Percentiles rank a stretch among this genome's conserved stretches.
phyloP scores from a whole-genome alignment of 805 yeast genomes.

The Metahyphopichia silvanorum region DNA sequence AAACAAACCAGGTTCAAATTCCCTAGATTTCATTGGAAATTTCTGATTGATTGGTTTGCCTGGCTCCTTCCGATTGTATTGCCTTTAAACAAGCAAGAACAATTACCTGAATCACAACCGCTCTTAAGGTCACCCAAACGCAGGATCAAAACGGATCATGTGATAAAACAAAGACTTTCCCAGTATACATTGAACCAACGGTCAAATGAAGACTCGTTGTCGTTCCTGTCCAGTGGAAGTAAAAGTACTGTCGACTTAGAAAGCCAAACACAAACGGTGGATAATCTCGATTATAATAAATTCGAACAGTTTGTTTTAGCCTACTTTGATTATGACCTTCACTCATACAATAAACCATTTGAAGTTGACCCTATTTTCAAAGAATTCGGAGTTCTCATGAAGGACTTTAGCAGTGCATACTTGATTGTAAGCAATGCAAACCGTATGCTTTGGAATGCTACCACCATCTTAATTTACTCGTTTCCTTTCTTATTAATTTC shows the following conservation, averaged over 20 bases:
- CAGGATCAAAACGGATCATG: slow-evolving; percentile 7
- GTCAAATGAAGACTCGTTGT: background rate
- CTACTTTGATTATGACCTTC: slow-evolving; percentile 20
- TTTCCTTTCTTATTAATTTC: slow-evolving; percentile 5
- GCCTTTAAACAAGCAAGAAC: slow-evolving; percentile 5
- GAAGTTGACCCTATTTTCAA: slow-evolving; percentile 23
- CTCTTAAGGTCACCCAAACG: slow-evolving; percentile 1
- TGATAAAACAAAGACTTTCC: slow-evolving; percentile 15
- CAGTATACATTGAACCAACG: slow-evolving; percentile 14
- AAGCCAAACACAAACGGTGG: slow-evolving; percentile 1
- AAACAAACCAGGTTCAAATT: background rate
- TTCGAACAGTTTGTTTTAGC: slow-evolving; percentile 13
- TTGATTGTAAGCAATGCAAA: slow-evolving; percentile 8
- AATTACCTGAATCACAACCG: slow-evolving; percentile 7
- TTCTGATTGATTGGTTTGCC: slow-evolving; percentile 14
- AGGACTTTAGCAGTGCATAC: slow-evolving; percentile 9
- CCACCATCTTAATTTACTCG: slow-evolving; percentile 10
- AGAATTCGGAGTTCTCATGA: slow-evolving; percentile 14
- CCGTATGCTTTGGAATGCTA: slow-evolving; percentile 14
- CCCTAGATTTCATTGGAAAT: background rate
- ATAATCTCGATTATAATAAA: slow-evolving; percentile 2
- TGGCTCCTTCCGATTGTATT: slow-evolving; percentile 22
- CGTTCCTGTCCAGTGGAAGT: slow-evolving; percentile 3
- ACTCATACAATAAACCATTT: slow-evolving; percentile 11
- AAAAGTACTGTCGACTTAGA: slow-evolving; percentile 20